A percentile compares a stretch with the other conserved stretches of the same genome.
Conservation (phyloP, 164 flowering plant genomes). For the Magnolia changhungtana region DNA sequence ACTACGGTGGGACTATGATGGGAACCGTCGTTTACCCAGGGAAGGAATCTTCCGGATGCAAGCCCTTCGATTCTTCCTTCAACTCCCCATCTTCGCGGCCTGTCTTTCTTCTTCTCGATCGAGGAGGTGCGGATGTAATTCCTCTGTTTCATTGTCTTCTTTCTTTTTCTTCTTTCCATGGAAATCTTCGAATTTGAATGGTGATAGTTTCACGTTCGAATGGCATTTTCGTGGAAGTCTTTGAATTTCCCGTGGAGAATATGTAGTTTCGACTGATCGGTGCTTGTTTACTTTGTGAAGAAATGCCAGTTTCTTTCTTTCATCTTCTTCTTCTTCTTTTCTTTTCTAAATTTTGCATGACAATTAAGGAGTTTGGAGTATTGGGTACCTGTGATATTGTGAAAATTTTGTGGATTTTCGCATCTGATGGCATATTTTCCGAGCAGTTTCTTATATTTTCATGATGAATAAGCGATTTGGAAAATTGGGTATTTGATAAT, state of each 20-base stretch:
- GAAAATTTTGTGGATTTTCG: background rate
- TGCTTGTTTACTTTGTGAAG: background rate
- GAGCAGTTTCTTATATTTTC: background rate
- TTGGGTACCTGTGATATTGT: conserved; percentile 1
- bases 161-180: background rate
- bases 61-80: conserved; percentile 44
- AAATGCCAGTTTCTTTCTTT: background rate
- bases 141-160: background rate
- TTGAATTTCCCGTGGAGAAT: background rate
- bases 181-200: background rate
- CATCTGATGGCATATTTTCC: background rate
- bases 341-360: background rate
- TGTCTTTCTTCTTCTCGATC: conserved; percentile 68
- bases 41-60: conserved; percentile 41
- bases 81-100: conserved; percentile 46
- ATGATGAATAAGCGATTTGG: background rate
- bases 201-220: background rate
- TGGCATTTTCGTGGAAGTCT: background rate
- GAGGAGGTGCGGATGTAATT: conserved; percentile 53
- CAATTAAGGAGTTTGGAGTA: background rate
- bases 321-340: no score
- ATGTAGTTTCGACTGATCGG: background rate
- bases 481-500: background rate
- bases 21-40: conserved; percentile 66
- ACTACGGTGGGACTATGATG: conserved; percentile 71